These are phyloP conservation scores for Clonostachys rhizophaga DNA, from an alignment of 2,329 filamentous ascomycete genomes.

Conservation along the genomic window DNA sequence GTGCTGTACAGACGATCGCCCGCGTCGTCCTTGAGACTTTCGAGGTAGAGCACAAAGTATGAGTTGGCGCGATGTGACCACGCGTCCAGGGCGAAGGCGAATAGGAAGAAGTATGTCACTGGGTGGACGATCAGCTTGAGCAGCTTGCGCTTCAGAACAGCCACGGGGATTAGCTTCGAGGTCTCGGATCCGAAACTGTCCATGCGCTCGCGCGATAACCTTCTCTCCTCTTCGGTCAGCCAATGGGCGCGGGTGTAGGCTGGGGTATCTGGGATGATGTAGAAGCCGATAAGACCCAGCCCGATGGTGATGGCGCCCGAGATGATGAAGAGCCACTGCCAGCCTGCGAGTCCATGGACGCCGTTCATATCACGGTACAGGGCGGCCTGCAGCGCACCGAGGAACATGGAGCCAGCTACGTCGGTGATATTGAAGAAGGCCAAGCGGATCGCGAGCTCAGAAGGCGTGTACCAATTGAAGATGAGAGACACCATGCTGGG, in stretches of 20 bases:
- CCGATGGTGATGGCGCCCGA: slow-evolving; percentile 33
- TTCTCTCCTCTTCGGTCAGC: slow-evolving; percentile 52
- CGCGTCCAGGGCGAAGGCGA: slow-evolving; percentile 18
- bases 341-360: slow-evolving; percentile 23
- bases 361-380: slow-evolving; percentile 41
- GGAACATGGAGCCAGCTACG: slow-evolving; percentile 1
- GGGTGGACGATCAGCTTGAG: slow-evolving; percentile 17
- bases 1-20: slow-evolving; percentile 18
- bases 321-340: slow-evolving; percentile 35
- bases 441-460: slow-evolving; percentile 14
- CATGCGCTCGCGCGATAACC: slow-evolving; percentile 35
- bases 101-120: slow-evolving; percentile 20
- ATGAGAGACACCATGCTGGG: slow-evolving; percentile 8
- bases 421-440: slow-evolving; percentile 14
- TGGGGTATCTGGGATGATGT: slow-evolving; percentile 63
- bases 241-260: slow-evolving; percentile 50
- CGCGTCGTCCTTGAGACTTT: slow-evolving; percentile 15
- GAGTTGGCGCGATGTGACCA: slow-evolving; percentile 22
- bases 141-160: slow-evolving; percentile 14
- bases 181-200: slow-evolving; percentile 17
- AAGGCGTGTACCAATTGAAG: slow-evolving; percentile 15
- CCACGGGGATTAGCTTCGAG: slow-evolving; percentile 14
- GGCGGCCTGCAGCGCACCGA: slow-evolving; percentile 28
- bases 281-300: slow-evolving; percentile 55
- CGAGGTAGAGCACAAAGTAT: slow-evolving; percentile 24